phyloP scores from a whole-genome alignment of 2,329 filamentous ascomycete genomes.

The Cephalotrichum gorgonifer region DNA sequence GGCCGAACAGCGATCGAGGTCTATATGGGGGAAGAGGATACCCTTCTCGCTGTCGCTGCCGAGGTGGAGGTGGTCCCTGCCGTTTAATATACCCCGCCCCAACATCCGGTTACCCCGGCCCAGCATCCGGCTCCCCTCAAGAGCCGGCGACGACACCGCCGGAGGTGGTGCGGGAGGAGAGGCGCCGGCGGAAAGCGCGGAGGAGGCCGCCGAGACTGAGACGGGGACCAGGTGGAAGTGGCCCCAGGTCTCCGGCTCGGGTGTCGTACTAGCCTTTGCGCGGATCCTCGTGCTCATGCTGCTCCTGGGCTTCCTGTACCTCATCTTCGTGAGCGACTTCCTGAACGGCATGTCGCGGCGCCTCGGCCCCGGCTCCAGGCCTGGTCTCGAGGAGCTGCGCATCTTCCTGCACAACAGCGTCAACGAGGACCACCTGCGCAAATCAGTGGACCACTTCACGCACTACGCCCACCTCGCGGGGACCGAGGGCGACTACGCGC shows the following conservation, averaged over 20 bases:
- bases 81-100: slow-evolving; percentile 28
- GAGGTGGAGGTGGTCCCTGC: slow-evolving; percentile 44
- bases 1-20: slow-evolving; percentile 23
- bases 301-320: slow-evolving; percentile 68
- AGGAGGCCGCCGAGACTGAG: not conserved
- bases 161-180: not conserved
- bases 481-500: slow-evolving; percentile 82
- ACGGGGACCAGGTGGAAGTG: slow-evolving; percentile 1
- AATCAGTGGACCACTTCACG: slow-evolving; percentile 68
- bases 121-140: slow-evolving; percentile 35
- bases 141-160: slow-evolving; percentile 16
- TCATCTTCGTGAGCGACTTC: slow-evolving; percentile 77
- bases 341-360: slow-evolving; percentile 57
- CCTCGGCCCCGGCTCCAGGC: slow-evolving; percentile 55
- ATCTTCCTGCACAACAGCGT: slow-evolving; percentile 64
- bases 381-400: slow-evolving; percentile 75
- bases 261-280: slow-evolving; percentile 52
- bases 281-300: slow-evolving; percentile 66
- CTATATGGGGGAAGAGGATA: slow-evolving; percentile 46
- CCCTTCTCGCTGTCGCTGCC: slow-evolving; percentile 40
- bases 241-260: slow-evolving; percentile 17
- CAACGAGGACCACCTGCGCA: slow-evolving; percentile 57
- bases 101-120: slow-evolving; percentile 40
- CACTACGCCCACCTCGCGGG: slow-evolving; percentile 84
- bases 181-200: slow-evolving; percentile 1